These are phyloP conservation scores for Phytophthora palmivora DNA, from an alignment of 352 stramenopile genomes.

Conservation along the genomic window DNA sequence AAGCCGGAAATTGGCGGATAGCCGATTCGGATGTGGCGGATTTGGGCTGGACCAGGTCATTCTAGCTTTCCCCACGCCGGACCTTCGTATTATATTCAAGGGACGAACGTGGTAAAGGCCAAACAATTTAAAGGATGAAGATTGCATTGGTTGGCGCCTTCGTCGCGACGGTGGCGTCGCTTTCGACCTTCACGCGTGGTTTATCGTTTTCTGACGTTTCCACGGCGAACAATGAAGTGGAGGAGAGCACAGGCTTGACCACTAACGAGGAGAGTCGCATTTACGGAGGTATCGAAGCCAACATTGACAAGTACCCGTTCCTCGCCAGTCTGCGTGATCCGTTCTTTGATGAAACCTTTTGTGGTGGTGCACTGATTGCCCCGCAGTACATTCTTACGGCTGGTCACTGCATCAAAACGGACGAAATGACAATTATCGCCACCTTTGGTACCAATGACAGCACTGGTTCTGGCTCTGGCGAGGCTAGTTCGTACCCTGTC, in stretches of 20 bases:
- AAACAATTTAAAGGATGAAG: conserved; percentile 25
- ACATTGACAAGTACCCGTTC: conserved; percentile 53
- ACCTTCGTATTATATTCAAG: conserved; percentile 1
- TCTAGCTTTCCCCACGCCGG: conserved; percentile 23
- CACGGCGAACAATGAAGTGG: not conserved
- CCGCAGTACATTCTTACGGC: conserved; percentile 72
- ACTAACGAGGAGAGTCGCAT: conserved; percentile 37
- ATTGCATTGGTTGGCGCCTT: conserved; percentile 16
- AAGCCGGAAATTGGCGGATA: conserved; percentile 25
- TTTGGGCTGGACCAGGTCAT: conserved; percentile 14
- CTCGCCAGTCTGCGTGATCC: conserved; percentile 56
- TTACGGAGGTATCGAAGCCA: conserved; percentile 13
- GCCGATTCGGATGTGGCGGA: conserved; percentile 18
- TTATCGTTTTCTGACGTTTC: conserved; percentile 29
- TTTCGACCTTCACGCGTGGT: conserved; percentile 15
- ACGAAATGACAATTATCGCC: conserved; percentile 28
- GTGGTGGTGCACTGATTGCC: conserved; percentile 62
- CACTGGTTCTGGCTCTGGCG: conserved; percentile 11
- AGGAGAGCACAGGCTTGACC: conserved; percentile 27
- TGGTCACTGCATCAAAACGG: conserved; percentile 66
- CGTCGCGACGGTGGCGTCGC: conserved; percentile 14
- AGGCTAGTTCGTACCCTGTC: conserved; percentile 6
- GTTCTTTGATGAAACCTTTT: conserved; percentile 50
- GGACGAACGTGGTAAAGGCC: not conserved
- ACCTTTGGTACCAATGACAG: conserved; percentile 36